Base-by-base conservation (phyloP, 208 protist species). In the Lotmaria passim region DNA sequence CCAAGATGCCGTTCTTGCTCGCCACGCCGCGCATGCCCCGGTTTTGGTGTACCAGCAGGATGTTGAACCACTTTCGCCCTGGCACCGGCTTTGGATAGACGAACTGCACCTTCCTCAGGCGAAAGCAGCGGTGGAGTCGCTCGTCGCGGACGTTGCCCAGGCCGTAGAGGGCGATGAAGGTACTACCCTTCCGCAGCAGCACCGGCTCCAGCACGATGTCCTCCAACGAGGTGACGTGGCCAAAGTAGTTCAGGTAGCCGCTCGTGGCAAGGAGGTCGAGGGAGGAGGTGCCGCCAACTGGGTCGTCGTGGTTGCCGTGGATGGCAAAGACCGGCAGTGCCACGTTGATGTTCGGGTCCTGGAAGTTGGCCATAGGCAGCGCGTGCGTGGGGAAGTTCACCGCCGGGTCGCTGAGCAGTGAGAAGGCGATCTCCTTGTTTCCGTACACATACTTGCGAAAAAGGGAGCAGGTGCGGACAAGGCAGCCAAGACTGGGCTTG, bases 231-330 rank as follows among this genome's bases (percentile, higher is more conserved):
- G 90, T 53, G 12, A 82, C 79, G 51, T 98, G 98, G 38, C 99
- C 99, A 90, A 99, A 99, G 82, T 99, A 99, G 75, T 99, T 99
- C 21, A 99, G 75, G 36, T 99, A 85, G 43, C 98, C 95, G 30
- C 79, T 87, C 8, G 88, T 88, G 26, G 90, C 81, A 21, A 99
- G 81, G 2, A 99, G 61, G 79, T 99, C 98, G 5, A 99, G 66
- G 19, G 98, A 79, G 34, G 88, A 94, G 64, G 86, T 87, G 55
- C 97, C 98, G 6, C 98, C 98, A 39, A 97, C 85, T 11, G 98
- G 98, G 72, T 99, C 98, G 73, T 99, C 99, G 82, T 99, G 99
- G 77, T 99, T 99, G 51, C 99, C 99, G 84, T 99, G 98, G 64
- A 99, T 99, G 10, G 88, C 88, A 90, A 99, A 99, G 28, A 99